These are phyloP conservation scores for Scleroderma bovista DNA, from an alignment of 768 basidiomycete species.

Conservation along the genomic window DNA sequence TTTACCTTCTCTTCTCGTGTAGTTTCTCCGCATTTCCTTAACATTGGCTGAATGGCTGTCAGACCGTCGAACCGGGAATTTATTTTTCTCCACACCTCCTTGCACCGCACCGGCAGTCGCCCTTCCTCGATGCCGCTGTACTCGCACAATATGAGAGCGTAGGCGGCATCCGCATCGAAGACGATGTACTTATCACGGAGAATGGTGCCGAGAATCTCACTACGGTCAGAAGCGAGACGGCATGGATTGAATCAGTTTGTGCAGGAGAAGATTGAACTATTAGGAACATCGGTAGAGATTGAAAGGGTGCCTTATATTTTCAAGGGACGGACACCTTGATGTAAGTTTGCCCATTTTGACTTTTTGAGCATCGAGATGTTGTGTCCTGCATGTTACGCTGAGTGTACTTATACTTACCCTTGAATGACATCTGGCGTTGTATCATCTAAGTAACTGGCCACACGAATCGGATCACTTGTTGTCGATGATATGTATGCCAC, in stretches of 20 bases:
- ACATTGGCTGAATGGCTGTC: background rate
- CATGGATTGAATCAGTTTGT: constrained; percentile 79
- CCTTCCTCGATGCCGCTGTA: constrained; percentile 39
- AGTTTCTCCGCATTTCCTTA: background rate
- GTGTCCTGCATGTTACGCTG: too few relatives aligned
- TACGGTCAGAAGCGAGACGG: constrained; percentile 73
- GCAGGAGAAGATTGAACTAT: constrained; percentile 45
- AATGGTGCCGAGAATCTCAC: constrained; percentile 82
- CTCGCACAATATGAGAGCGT: constrained; percentile 59
- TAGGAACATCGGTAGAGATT: background rate
- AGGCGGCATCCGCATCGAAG: constrained; percentile 93
- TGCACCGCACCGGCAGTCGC: constrained; percentile 54
- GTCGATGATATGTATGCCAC: too few relatives aligned
- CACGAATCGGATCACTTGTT: too few relatives aligned
- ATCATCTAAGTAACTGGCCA: too few relatives aligned
- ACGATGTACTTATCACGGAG: constrained; percentile 75
- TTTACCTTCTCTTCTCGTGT: background rate
- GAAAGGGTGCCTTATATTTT: too few relatives aligned
- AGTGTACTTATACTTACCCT: too few relatives aligned
- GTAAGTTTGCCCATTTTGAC: too few relatives aligned
- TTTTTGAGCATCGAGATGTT: too few relatives aligned
- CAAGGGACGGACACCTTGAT: too few relatives aligned
- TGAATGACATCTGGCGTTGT: too few relatives aligned
- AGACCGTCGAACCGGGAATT: constrained; percentile 90
- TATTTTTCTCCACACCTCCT: constrained; percentile 83